Conservation (phyloP, 306 rosid species). For the Purshia tridentata region DNA sequence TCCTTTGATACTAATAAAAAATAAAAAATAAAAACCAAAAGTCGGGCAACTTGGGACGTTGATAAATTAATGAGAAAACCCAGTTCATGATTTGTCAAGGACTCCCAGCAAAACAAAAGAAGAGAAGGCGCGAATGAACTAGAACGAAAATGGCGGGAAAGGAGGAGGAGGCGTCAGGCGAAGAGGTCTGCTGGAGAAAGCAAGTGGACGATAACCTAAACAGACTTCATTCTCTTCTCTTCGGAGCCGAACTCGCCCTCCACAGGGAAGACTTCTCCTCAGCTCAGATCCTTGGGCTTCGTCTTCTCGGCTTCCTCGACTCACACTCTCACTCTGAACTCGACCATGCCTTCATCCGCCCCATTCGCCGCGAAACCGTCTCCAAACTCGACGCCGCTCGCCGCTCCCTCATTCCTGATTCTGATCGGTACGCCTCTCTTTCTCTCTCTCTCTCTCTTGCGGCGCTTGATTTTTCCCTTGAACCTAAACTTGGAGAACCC, state of each 20-base stretch:
- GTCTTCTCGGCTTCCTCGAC: slow-evolving; percentile 83
- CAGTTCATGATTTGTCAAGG: no score
- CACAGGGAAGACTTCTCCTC: slow-evolving; percentile 52
- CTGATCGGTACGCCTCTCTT: slow-evolving; percentile 55
- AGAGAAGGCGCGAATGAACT: not conserved
- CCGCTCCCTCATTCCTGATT: slow-evolving; percentile 47
- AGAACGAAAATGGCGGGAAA: slow-evolving; percentile 64
- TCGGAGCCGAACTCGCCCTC: slow-evolving; percentile 65
- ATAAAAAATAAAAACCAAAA: no score
- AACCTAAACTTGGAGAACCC: slow-evolving; percentile 1
- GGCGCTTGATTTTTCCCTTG: not conserved
- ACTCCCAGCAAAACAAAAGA: not conserved
- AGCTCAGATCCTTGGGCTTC: slow-evolving; percentile 63
- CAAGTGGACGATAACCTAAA: slow-evolving; percentile 53
- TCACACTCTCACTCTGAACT: slow-evolving; percentile 46
- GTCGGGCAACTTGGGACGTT: no score
- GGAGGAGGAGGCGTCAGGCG: slow-evolving; percentile 17
- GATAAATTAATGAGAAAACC: no score
- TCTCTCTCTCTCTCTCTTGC: not conserved
- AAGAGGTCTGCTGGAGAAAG: slow-evolving; percentile 56
- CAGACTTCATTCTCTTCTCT: slow-evolving; percentile 80
- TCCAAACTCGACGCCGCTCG: slow-evolving; percentile 52
- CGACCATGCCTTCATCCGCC: slow-evolving; percentile 61
- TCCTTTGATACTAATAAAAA: no score
- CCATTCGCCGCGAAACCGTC: slow-evolving; percentile 59